phyloP scores from a whole-genome alignment of 345 rosid species.

The Mangifera indica region DNA sequence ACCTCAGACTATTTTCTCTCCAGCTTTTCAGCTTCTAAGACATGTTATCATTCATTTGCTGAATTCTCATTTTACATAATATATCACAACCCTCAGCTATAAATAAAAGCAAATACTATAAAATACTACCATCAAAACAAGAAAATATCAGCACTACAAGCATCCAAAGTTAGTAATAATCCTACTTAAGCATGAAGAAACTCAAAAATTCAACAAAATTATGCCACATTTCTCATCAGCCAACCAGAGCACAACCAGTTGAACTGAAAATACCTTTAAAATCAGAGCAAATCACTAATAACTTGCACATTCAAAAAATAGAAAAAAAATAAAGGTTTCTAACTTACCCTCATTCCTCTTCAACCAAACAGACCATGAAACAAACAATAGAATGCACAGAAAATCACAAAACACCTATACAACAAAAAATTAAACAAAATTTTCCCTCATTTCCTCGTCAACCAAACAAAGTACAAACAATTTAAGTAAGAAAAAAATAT shows the following conservation, averaged over 20 bases:
- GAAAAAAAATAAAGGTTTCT: neutral
- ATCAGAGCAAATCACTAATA: neutral
- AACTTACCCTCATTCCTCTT: conserved; percentile 12
- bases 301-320: neutral
- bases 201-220: conserved; percentile 10
- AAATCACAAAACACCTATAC: too few relatives aligned
- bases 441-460: too few relatives aligned
- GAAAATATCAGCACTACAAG: neutral
- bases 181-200: neutral
- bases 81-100: neutral
- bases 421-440: too few relatives aligned
- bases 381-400: conserved; percentile 2
- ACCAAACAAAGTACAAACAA: too few relatives aligned
- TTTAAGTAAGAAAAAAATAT: too few relatives aligned
- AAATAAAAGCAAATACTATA: neutral
- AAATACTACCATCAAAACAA: neutral
- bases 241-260: neutral
- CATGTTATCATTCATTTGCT: neutral
- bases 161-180: neutral
- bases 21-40: neutral
- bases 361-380: neutral
- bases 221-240: conserved; percentile 20
- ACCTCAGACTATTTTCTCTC: neutral
- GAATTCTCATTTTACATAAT: neutral
- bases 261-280: neutral